Evolutionary conservation across 2,329 filamentous ascomycete species (phyloP), one percentile per base, ranked within the genome.

Genomic region (Metarhizium album): DNA sequence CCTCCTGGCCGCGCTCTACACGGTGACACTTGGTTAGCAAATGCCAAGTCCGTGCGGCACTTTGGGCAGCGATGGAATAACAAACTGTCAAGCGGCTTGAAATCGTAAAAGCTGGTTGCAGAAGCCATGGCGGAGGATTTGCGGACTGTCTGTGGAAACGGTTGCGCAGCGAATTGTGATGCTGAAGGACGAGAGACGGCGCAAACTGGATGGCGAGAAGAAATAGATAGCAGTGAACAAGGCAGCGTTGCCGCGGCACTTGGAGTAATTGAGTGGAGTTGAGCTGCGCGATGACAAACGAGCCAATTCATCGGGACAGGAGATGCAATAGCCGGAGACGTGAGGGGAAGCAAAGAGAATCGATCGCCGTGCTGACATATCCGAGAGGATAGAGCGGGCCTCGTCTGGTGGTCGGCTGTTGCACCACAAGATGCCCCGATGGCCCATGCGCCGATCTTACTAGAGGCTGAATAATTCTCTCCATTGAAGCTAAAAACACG

Each of bases 71-170:
- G 2, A 8, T 45, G 27, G 16, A 11, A 16, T 18, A 37, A 47
- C 45, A 29, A 74, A 89, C 86, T 90, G 70, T 91, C 83, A 59
- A 86, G 79, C 58, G 87, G 83, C 73, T 84, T 87, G 71, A 94
- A 94, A 67, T 90, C 85, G 76, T 85, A 93, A 68, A 95, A 88
- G 58, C 54, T 61, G 31, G 68, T 66, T 47, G 69, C 69, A 42
- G 69, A 70, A 51, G 69, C 60, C 69, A 72, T 72, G 40, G 55
- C 64, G 51, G 55, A 50, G 3, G 43, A 48, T 42, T 46, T 23
- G 42, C 46, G 48, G 42, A 47, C 42, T 54, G 51, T 46, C 38
- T 51, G 14, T 22, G 9, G 27, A 37, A 22, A 6, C 5, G 40
- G 40, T 37, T 20, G 33, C 14, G 29, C 20, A 35, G 42, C 16